phyloP scores from a whole-genome alignment of 2,329 filamentous ascomycete genomes.

The Nemania serpens region DNA sequence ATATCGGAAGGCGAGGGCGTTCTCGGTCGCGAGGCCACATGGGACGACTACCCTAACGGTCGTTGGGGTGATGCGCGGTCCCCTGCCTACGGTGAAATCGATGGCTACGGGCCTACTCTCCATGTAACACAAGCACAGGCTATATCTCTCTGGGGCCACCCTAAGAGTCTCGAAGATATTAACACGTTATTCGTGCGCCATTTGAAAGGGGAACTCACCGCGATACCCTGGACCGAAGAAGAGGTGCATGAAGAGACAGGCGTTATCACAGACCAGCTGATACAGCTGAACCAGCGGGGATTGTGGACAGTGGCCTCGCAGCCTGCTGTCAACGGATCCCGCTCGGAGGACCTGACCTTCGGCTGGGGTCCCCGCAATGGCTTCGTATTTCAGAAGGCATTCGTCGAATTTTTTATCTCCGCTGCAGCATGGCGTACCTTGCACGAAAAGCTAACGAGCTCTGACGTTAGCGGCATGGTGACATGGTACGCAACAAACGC shows the following conservation, averaged over 20 bases:
- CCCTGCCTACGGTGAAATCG: constrained; percentile 93
- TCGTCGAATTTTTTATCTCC: constrained; percentile 94
- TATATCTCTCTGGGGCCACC: constrained; percentile 82
- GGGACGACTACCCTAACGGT: constrained; percentile 98
- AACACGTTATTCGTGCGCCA: constrained; percentile 80
- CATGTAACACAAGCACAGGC: constrained; percentile 89
- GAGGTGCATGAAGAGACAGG: constrained; percentile 82
- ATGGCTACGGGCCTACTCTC: constrained; percentile 95
- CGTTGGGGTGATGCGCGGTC: constrained; percentile 93
- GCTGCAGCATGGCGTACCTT: constrained; percentile 72
- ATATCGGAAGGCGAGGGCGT: constrained; percentile 93
- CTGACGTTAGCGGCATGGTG: constrained; percentile 67
- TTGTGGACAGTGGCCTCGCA: constrained; percentile 98
- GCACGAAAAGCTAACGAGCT: constrained; percentile 62
- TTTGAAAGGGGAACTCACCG: constrained; percentile 75
- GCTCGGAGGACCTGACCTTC: constrained; percentile 76
- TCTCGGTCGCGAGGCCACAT: constrained; percentile 90
- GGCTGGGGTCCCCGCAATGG: constrained; percentile 93
- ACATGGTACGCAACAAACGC: constrained; percentile 88
- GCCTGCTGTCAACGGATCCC: constrained; percentile 86
- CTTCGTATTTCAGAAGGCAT: constrained; percentile 97
- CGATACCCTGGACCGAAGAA: constrained; percentile 94
- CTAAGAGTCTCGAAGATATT: constrained; percentile 72
- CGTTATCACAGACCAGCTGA: constrained; percentile 76
- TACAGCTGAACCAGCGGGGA: constrained; percentile 76